Evolutionary conservation across 495 filamentous ascomycete genomes (phyloP), one percentile per base, ranked within the genome.

Genomic region (Rhypophila decipiens): DNA sequence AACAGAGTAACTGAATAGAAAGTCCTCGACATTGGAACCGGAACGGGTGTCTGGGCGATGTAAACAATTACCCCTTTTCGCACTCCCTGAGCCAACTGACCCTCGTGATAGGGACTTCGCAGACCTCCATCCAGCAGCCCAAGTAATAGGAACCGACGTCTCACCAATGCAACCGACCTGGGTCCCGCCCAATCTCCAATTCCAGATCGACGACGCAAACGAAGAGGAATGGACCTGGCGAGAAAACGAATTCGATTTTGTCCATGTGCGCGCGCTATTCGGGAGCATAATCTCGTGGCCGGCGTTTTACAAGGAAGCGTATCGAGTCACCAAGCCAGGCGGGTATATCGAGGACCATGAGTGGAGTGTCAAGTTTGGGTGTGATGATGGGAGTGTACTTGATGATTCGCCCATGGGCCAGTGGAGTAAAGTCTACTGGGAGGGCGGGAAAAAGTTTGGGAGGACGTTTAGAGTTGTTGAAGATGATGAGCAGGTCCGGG

Each of bases 1-100:
- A 27, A 24, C 11, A 18, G 2, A 12, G 35, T 12, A 17, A 39
- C 22, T 17, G 11, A 67, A 2, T 64, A 79, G 53, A 74, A 71
- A 33, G 73, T 78, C 3, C 64, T 87, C 3, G 84, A 87, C 49
- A 60, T 86, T 27, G 84, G 84, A 18, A 86, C 84, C 2, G 84
- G 84, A 11, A 44, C 37, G 59, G 64, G 68, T 38, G 64, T 69
- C 2, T 73, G 70, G 70, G 67, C 67, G 7, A 69, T 70, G 66
- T 65, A 54, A 53, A 52, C 51, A 38, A 24, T 9, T 19, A 24
- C 29, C 10, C 23, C 12, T 22, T 10, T 12, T 22, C n/a, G 20
- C 5, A 17, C 23, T 5, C 18, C 24, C 1, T 17, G 27, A 31
- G 27, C 7, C 7, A 24, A 48, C 54, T 47, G 13, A 49, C 39